Base-by-base conservation (phyloP, 106 monocot species). In the Vanilla planifolia region DNA sequence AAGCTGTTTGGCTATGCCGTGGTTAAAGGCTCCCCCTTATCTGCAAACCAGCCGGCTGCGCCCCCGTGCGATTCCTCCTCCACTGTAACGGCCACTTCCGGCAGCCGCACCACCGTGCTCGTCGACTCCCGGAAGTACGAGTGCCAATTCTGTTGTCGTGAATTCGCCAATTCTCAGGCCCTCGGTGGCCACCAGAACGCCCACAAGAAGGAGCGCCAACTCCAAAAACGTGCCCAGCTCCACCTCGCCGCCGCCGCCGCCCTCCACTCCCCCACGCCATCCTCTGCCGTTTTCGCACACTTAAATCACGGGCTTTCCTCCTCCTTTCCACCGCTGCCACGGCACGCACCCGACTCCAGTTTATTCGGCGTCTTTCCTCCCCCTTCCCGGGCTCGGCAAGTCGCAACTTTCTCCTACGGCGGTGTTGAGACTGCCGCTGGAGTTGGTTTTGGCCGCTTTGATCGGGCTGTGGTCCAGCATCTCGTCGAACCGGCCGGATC, bases 131-230 rank as follows among this genome's bases (percentile, higher is more conserved):
- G 64, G 37, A 81, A 76, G 56, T 81, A 60, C 61, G 76, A 76
- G 72, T 81, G 81, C 65, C 81, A 81, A 52, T 81, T 76, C 65
- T 81, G 81, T 64, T 73, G 51, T 43, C 57, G 81, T 11, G 73
- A 69, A 42, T 71, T 71, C 44, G 63, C 71, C 43, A 72, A 64
- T 40, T 73, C 73, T 4, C 73, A 73, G 44, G 73, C 73, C 10
- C 51, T 73, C 10, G 73, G 73, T 19, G 73, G 66, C 56, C 73
- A 73, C 66, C 73, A 73, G 48, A 73, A 73, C 51, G 73, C 73
- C 25, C 73, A 73, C 60, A 73, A 73, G 60, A 66, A 61, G 22
- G 73, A 73, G 50, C 64, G 66, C 10, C 72, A 64, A 58, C 72
- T 65, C 57, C 72, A 69, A 33, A 74, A 74, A 68, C 69, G 70